These are phyloP conservation scores for Pythium periplocum DNA, from an alignment of 352 stramenopile species.

Conservation along the genomic window DNA sequence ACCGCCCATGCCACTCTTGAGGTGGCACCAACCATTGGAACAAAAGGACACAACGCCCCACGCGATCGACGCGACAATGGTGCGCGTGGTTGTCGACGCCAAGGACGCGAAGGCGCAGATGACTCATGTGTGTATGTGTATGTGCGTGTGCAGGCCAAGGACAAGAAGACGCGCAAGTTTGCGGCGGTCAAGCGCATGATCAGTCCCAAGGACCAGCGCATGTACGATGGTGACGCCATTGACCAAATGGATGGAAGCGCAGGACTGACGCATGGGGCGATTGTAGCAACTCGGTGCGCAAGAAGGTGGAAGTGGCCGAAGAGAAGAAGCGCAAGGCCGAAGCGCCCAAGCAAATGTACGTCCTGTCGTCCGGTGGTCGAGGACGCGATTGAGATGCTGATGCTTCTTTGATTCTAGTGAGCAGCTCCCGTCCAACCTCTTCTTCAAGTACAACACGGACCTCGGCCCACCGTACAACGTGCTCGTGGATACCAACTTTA, in stretches of 20 bases:
- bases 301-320: slow-evolving; percentile 63
- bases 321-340: slow-evolving; percentile 89
- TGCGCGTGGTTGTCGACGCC: no score
- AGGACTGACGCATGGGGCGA: not conserved
- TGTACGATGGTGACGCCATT: slow-evolving; percentile 64
- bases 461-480: slow-evolving; percentile 98
- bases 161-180: slow-evolving; percentile 98
- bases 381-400: not conserved
- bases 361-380: not conserved
- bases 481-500: slow-evolving; percentile 99
- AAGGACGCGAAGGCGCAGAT: not conserved
- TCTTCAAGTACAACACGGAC: slow-evolving; percentile 99
- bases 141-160: slow-evolving; percentile 77
- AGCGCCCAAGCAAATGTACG: slow-evolving; percentile 91
- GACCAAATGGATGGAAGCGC: not conserved
- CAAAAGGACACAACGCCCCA: slow-evolving; percentile 6
- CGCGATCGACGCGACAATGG: no score
- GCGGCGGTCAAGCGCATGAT: slow-evolving; percentile 98
- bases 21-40: slow-evolving; percentile 16
- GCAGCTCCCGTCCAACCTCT: slow-evolving; percentile 96
- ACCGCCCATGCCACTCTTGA: slow-evolving; percentile 6
- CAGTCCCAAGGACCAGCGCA: slow-evolving; percentile 95
- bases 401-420: slow-evolving; percentile 45
- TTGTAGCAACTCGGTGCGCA: slow-evolving; percentile 72
- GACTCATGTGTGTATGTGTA: not conserved